phyloP scores from a whole-genome alignment of 2,329 filamentous ascomycete genomes.

The Claviceps sp. region DNA sequence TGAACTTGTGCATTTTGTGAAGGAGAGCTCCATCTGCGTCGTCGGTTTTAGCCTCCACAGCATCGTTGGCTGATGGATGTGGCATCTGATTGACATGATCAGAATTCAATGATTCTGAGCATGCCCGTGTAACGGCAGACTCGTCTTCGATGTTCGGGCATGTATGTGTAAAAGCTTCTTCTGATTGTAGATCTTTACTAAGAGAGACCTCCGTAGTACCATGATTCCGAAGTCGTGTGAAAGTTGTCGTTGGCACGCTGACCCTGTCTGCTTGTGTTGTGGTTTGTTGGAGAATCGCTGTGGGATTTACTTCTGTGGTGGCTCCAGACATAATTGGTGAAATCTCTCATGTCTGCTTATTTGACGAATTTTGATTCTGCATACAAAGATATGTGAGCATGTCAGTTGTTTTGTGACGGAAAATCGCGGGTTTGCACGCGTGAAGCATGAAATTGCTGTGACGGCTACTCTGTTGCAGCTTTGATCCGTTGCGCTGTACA shows the following conservation, averaged over 20 bases:
- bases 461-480: too few relatives aligned
- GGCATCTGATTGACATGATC: slow-evolving; percentile 22
- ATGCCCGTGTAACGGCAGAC: not conserved
- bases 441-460: too few relatives aligned
- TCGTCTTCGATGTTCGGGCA: not conserved
- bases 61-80: slow-evolving; percentile 2
- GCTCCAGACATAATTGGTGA: not conserved
- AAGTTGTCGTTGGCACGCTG: not conserved
- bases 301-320: not conserved
- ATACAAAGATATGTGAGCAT: too few relatives aligned
- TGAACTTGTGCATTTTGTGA: slow-evolving; percentile 85
- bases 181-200: not conserved
- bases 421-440: too few relatives aligned
- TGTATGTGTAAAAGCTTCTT: too few relatives aligned
- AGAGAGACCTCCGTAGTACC: not conserved
- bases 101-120: slow-evolving; percentile 28
- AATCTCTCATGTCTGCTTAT: not conserved
- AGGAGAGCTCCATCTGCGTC: slow-evolving; percentile 24
- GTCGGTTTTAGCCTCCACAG: slow-evolving; percentile 16
- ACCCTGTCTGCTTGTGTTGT: not conserved
- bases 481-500: too few relatives aligned
- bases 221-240: not conserved
- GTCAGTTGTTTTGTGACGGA: too few relatives aligned
- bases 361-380: not conserved
- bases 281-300: not conserved